Percentiles rank a stretch among this genome's conserved stretches.
Evolutionary conservation across 164 flowering plant genomes (phyloP).

Genomic region (Chloranthus sessilifolius): DNA sequence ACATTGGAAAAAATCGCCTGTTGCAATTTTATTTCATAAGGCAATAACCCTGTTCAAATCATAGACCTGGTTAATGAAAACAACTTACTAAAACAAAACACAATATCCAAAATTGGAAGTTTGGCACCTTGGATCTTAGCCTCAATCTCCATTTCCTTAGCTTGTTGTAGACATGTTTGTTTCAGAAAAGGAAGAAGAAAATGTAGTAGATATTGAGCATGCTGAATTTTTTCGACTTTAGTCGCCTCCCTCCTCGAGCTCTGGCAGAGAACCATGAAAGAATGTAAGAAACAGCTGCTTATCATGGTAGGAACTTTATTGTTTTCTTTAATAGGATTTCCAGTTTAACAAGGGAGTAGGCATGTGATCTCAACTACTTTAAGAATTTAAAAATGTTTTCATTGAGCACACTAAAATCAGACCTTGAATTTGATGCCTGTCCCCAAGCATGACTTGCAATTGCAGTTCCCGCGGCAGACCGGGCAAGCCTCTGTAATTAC

Average conservation of each 20-base stretch:
- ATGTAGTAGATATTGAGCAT: conserved; percentile 41
- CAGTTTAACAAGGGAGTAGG: too few species aligned
- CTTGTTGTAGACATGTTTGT: conserved; percentile 49
- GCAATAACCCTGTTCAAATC: conserved; percentile 30
- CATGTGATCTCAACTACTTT: background rate
- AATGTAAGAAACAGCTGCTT: too few species aligned
- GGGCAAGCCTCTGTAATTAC: conserved; percentile 16
- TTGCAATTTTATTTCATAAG: conserved; percentile 27
- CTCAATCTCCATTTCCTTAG: conserved; percentile 51
- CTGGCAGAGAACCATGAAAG: conserved; percentile 24
- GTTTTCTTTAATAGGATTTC: too few species aligned
- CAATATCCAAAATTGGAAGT: background rate
- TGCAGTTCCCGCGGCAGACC: conserved; percentile 17
- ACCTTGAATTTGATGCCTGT: conserved; percentile 4
- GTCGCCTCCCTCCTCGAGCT: conserved; percentile 29
- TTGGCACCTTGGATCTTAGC: conserved; percentile 46
- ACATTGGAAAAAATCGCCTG: conserved; percentile 29
- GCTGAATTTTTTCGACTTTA: conserved; percentile 32
- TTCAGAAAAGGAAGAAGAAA: conserved; percentile 51
- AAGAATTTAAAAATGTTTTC: background rate
- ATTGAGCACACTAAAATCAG: background rate
- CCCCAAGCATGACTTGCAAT: conserved; percentile 20
- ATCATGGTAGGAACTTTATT: too few species aligned
- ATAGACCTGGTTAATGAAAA: background rate
- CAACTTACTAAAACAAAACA: background rate